Evolutionary conservation across 2,329 filamentous ascomycete species (phyloP).

Genomic region (Colletotrichum trifolii): DNA sequence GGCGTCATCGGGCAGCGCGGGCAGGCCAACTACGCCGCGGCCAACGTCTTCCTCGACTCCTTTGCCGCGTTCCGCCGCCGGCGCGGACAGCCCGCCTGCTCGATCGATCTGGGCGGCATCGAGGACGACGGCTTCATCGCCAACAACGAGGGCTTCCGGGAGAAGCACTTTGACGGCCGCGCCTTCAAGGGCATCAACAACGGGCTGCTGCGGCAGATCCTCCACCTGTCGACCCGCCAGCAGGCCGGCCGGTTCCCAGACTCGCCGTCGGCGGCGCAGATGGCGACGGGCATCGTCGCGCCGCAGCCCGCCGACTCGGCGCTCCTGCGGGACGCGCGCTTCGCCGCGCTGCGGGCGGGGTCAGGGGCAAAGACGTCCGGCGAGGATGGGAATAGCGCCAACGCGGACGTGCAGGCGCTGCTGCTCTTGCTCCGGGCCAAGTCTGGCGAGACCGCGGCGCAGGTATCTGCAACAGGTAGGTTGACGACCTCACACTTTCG

Average conservation of each 20-base stretch:
- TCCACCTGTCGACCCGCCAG: conserved; percentile 44
- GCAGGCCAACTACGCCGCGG: conserved; percentile 50
- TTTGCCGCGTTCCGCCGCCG: conserved; percentile 40
- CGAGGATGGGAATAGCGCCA: background rate
- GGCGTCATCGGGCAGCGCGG: conserved; percentile 43
- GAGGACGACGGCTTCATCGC: conserved; percentile 13
- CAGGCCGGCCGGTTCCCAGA: conserved; percentile 36
- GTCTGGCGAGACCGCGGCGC: background rate
- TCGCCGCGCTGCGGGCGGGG: background rate
- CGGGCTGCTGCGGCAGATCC: conserved; percentile 42
- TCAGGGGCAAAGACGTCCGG: background rate
- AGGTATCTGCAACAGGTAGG: background rate
- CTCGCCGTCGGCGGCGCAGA: conserved; percentile 38
- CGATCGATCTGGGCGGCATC: conserved; percentile 22
- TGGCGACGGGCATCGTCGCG: conserved; percentile 41
- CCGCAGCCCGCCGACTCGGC: conserved; percentile 42
- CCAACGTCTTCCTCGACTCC: conserved; percentile 47
- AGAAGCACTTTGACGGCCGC: background rate
- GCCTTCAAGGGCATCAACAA: conserved; percentile 42
- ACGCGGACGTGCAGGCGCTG: conserved; percentile 7
- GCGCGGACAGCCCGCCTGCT: background rate
- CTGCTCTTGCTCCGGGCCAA: background rate
- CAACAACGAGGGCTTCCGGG: conserved; percentile 1
- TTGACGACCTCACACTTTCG: no score
- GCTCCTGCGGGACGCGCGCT: background rate